Percentiles rank a stretch among this genome's conserved stretches.
phyloP scores from a whole-genome alignment of 345 rosid genomes.

The Hypericum perforatum region DNA sequence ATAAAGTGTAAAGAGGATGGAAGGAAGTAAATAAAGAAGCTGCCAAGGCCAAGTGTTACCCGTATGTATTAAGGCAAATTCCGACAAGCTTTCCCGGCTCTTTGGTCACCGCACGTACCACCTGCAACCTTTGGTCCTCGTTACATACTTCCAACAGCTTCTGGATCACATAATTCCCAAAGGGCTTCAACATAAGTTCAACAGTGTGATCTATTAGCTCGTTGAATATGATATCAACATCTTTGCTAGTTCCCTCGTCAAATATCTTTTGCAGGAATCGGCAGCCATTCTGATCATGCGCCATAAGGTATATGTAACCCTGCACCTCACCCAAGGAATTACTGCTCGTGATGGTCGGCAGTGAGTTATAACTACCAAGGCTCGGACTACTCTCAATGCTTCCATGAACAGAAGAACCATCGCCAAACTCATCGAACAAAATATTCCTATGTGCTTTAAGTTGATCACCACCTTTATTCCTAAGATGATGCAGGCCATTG shows the following conservation, averaged over 20 bases:
- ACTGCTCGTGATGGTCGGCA: too few species aligned
- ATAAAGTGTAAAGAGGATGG: slow-evolving; percentile 12
- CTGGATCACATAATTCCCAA: slow-evolving; percentile 27
- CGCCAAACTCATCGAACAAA: too few species aligned
- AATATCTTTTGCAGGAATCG: slow-evolving; percentile 16
- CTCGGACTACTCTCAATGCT: too few species aligned
- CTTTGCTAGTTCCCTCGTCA: slow-evolving; percentile 21
- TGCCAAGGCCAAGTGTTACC: slow-evolving; percentile 12
- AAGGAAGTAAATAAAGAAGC: neutral
- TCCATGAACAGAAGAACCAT: too few species aligned
- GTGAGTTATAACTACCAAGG: too few species aligned
- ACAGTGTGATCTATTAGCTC: slow-evolving; percentile 19
- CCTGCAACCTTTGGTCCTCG: slow-evolving; percentile 19
- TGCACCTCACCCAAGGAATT: slow-evolving; percentile 18
- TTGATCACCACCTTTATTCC: too few species aligned
- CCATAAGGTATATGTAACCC: slow-evolving; percentile 37
- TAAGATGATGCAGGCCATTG: too few species aligned
- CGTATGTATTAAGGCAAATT: slow-evolving; percentile 26
- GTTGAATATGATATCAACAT: slow-evolving; percentile 15
- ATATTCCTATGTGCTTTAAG: too few species aligned
- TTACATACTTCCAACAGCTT: slow-evolving; percentile 27
- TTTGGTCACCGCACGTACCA: slow-evolving; percentile 15
- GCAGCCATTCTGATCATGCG: slow-evolving; percentile 46
- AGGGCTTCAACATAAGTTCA: slow-evolving; percentile 21
- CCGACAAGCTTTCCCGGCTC: slow-evolving; percentile 21